Evolutionary conservation across 345 rosid species (phyloP).

Genomic region (Eutrema yunnanense): DNA sequence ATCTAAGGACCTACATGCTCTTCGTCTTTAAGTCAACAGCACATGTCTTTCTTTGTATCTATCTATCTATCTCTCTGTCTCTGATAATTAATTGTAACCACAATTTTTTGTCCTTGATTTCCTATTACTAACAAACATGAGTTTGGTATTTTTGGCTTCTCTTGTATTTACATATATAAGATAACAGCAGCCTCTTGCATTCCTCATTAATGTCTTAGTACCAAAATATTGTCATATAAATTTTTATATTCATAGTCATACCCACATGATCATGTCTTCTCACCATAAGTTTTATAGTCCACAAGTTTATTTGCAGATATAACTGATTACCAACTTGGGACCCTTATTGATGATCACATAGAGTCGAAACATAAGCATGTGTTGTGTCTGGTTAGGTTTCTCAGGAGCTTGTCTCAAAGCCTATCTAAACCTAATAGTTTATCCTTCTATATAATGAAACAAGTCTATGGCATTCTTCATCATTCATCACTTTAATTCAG

Average conservation of each 20-base stretch:
- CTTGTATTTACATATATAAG: not conserved
- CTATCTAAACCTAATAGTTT: not conserved
- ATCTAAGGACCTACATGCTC: no score
- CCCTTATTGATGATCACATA: not conserved
- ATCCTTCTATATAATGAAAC: not conserved
- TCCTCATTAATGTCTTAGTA: not conserved
- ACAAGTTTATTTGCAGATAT: not conserved
- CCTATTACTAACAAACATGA: not conserved
- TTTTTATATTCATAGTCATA: not conserved
- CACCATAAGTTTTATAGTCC: not conserved
- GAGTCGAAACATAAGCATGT: conserved; percentile 12
- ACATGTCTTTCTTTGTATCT: no score
- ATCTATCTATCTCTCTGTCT: no score
- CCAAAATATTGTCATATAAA: not conserved
- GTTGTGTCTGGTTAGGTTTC: not conserved
- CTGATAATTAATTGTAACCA: no score
- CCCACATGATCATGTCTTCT: not conserved
- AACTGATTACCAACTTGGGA: not conserved
- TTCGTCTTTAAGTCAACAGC: no score
- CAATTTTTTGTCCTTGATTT: no score
- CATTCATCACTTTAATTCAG: not conserved
- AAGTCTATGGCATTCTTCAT: not conserved
- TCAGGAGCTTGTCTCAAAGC: not conserved
- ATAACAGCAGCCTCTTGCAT: not conserved
- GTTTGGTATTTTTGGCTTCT: not conserved